Base-by-base conservation (phyloP, 1,139 yeast genomes). In the Lodderomyces orthopsilosis region DNA sequence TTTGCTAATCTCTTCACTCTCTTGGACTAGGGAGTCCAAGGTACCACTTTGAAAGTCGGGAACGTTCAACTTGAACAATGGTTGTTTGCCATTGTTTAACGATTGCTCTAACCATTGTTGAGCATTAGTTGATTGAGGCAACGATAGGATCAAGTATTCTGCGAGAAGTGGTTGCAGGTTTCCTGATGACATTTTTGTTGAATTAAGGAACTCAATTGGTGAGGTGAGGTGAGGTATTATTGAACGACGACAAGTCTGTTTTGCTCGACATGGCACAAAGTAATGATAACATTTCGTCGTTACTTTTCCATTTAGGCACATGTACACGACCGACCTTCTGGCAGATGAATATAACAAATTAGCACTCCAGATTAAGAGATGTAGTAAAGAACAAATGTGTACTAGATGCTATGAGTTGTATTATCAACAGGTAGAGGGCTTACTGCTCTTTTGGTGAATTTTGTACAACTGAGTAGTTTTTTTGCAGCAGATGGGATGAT, bases 21-120 rank as follows among this genome's bases (percentile, higher is more conserved):
- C 93, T 56, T 85, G 83, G 43, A 93, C 95, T 49, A 93, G 75
- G 34, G 91, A 84, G 66, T 94, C 99, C 59, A 93, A 76, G 2
- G 98, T 91, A 28, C 98, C 98, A 52, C 93, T 88, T 65, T 93
- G 94, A 65, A 93, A 91, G 51, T 77, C 82, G n/a, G 98, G 98
- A 42, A 90, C 74, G 35, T 72, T 69, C 49, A 87, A 79, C 45
- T 68, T 67, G 46, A 64, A 59, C 38, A 76, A 57, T 13, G 69
- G 66, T 39, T 58, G 58, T 46, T 64, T 66, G 12, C 81, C 82
- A 22, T 68, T 73, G 51, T 66, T 67, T 45, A 76, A 65, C 13
- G 66, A 58, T 44, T 65, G 60, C 50, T 74, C 74, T 44, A 78
- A 62, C 74, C 77, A 76, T 32, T 62, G 66, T 32, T 56, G 56